Base-by-base conservation (phyloP, 2,329 filamentous ascomycete genomes). In the Teratosphaeria nubilosa region DNA sequence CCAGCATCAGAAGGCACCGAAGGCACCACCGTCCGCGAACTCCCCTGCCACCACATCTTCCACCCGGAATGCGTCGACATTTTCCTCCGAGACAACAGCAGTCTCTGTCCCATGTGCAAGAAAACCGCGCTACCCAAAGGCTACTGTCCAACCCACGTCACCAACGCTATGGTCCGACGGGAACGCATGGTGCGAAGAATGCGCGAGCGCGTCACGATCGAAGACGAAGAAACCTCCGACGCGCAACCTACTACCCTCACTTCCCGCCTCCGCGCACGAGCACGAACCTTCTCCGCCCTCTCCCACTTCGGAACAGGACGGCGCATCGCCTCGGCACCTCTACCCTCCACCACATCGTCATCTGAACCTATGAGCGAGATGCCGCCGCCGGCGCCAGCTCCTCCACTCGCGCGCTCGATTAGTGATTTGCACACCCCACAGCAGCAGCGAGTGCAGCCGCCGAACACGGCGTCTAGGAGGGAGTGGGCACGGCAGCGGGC, bases 31-130 rank as follows among this genome's bases (percentile, higher is more conserved):
- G 91, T 97, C 57, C 87, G 91, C 57, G 88, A 96, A 73, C 78
- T 97, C 2, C 85, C 90, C 0, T 99, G 94, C 66, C 85, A 87
- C 0, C 94, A 99, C 70, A 92, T 97, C 58, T 99, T 91, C 73
- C 92, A 99, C 64, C 87, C 89, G 0, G 86, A 88, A 63, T 99
- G 94, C 68, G 91, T 97, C 63, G 91, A 97, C 68, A 82, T 86
- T 24, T 96, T 94, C 66, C 78, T 97, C 13, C 79, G 81, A 51
- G 80, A 85, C 57, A 86, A 87, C 69, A 95, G 88, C 69, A 95
- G 89, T 20, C 79, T 96, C 1, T 99, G 94, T 68, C 92, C 94
- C 0, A 78, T 95, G 65, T 99, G 94, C 78, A 96, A 96, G 72
- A 83, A 86, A 60, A 88, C 83, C 54, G 89, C 91, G 67, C 75